These are phyloP conservation scores for Boletus patriciae DNA, from an alignment of 768 basidiomycete species.

Conservation along the genomic window DNA sequence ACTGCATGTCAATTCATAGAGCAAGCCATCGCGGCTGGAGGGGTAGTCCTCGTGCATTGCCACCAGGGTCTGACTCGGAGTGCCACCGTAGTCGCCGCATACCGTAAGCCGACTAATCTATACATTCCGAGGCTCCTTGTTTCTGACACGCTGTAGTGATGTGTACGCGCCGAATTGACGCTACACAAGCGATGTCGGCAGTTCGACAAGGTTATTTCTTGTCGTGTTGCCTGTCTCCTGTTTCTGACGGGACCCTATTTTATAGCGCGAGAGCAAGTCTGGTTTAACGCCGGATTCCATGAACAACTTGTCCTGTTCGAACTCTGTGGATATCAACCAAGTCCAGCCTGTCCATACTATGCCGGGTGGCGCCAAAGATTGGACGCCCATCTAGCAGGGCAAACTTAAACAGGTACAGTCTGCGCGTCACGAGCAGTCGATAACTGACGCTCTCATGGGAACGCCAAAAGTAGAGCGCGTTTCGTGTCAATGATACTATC, in stretches of 20 bases:
- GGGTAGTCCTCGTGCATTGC: constrained; percentile 66
- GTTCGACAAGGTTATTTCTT: constrained; percentile 55
- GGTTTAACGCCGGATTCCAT: constrained; percentile 77
- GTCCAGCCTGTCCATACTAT: constrained; percentile 62
- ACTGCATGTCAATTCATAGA: constrained; percentile 66
- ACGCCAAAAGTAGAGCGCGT: constrained; percentile 11
- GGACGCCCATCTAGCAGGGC: constrained; percentile 44
- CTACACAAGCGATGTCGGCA: constrained; percentile 57
- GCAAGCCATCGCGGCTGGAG: constrained; percentile 55
- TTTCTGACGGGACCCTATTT: constrained; percentile 1
- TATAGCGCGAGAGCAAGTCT: constrained; percentile 72
- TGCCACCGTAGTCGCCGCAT: constrained; percentile 72
- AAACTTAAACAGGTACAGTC: constrained; percentile 11
- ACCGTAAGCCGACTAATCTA: constrained; percentile 48
- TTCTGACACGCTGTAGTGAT: constrained; percentile 50
- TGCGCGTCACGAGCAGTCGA: constrained; percentile 1
- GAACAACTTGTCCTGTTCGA: constrained; percentile 77
- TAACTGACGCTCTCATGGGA: constrained; percentile 9
- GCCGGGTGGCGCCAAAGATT: constrained; percentile 61
- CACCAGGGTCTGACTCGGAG: constrained; percentile 65
- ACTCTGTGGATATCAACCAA: constrained; percentile 66
- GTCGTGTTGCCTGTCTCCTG: constrained; percentile 1
- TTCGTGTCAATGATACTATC: constrained; percentile 2
- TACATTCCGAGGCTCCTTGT: constrained; percentile 1
- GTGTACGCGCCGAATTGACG: constrained; percentile 56